Base-by-base conservation (phyloP, 2,329 filamentous ascomycete genomes). In the Cercospora berteroae region DNA sequence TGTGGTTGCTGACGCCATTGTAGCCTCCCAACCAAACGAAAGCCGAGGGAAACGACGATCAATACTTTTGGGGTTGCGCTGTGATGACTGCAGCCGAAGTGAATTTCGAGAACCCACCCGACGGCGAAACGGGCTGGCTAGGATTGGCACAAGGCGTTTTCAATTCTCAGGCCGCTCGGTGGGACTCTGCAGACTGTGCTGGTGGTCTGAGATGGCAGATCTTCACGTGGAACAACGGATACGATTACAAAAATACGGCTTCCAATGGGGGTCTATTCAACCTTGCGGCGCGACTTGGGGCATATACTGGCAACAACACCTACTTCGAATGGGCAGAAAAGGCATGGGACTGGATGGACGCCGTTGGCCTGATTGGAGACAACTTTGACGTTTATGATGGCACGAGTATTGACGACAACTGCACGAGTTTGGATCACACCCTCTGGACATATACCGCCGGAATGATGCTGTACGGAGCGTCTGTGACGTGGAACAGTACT, bases 271-370 rank as follows among this genome's bases (percentile, higher is more conserved):
- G 81, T 56, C 82, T 84, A 71, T 85, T 85, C 75, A 80, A 85
- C 66, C 74, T 86, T 13, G 81, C 81, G 8, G 78, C 83, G 8
- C 74, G 80, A 25, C 73, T 81, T 10, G 78, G 73, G 5, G 74
- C 76, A 23, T 81, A 81, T 70, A 81, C 80, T 9, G 77, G 75
- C 18, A 81, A 81, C 65, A 60, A 76, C 67, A 89, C 86, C 0
- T 92, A 91, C 71, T 67, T 82, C 80, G 85, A 92, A 72, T 92
- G 90, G 89, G 86, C 86, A 1, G 79, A 80, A 60, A 77, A 74
- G 63, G 66, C 71, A 27, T 81, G 74, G 73, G 69, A 78, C 16
- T 81, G 79, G 79, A 73, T 76, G 58, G 60, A 69, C 12, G 77
- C 79, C 1, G 78, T 88, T 6, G 85, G 86, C 16, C 81, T 92